Percentiles rank a stretch among this genome's conserved stretches.
Conservation (phyloP, 148 eudicot species). For the Talinum fruticosum region DNA sequence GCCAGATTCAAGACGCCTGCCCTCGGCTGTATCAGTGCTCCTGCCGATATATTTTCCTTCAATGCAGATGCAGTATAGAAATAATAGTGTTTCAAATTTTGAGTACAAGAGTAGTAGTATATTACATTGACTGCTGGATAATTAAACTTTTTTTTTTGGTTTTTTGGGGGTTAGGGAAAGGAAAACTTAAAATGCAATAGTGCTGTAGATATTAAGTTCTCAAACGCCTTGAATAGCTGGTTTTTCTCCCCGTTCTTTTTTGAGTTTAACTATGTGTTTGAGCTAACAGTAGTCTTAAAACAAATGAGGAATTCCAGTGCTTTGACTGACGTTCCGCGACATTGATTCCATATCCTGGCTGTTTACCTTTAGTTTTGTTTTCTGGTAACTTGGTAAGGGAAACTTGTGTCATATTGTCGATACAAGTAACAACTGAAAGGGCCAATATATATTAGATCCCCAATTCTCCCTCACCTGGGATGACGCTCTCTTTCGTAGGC, state of each 20-base stretch:
- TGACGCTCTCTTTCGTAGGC: no score
- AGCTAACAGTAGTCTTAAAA: neutral
- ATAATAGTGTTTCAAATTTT: neutral
- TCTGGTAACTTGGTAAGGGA: no score
- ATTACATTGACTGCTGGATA: neutral
- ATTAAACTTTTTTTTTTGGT: neutral
- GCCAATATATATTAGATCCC: no score
- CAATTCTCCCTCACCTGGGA: no score
- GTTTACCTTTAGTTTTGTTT: no score
- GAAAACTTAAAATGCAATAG: neutral
- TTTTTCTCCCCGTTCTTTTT: neutral
- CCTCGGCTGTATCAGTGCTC: conserved; percentile 38
- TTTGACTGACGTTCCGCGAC: neutral
- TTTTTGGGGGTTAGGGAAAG: neutral
- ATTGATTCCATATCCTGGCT: no score
- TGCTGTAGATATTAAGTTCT: conserved; percentile 3
- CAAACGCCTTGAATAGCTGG: neutral
- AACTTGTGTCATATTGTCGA: no score
- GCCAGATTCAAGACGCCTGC: conserved; percentile 22
- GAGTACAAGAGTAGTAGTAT: neutral
- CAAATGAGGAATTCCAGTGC: neutral
- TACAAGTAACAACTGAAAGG: no score
- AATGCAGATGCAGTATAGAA: conserved; percentile 4
- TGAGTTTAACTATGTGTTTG: neutral
- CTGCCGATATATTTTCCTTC: conserved; percentile 38